These are phyloP conservation scores for Penicillium hordei DNA, from an alignment of 2,329 filamentous ascomycete species.

Conservation along the genomic window DNA sequence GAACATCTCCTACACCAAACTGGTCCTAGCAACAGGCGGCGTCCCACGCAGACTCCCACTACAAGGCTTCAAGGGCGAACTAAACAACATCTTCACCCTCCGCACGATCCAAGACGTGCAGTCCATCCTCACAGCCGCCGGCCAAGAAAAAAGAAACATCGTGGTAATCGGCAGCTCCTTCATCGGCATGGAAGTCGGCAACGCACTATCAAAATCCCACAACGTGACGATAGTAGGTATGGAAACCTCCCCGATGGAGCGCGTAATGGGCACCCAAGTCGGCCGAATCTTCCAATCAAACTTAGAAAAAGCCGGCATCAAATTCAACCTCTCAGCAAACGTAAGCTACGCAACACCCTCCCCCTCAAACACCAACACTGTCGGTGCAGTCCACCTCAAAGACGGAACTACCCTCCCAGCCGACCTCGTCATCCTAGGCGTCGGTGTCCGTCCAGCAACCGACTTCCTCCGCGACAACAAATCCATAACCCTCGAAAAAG, in stretches of 20 bases:
- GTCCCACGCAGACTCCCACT: slow-evolving; percentile 73
- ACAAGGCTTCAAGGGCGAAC: slow-evolving; percentile 73
- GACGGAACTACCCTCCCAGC: slow-evolving; percentile 82
- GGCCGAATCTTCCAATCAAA: slow-evolving; percentile 76
- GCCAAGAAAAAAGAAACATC: slow-evolving; percentile 79
- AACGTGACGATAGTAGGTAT: slow-evolving; percentile 83
- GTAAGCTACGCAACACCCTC: slow-evolving; percentile 83
- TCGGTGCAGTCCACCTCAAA: slow-evolving; percentile 79
- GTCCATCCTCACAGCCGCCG: slow-evolving; percentile 72
- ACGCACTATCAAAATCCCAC: slow-evolving; percentile 75
- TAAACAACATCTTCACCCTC: slow-evolving; percentile 84
- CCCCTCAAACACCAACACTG: slow-evolving; percentile 63
- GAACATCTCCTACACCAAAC: slow-evolving; percentile 76
- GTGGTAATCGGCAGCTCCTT: slow-evolving; percentile 91
- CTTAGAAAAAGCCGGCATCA: slow-evolving; percentile 82
- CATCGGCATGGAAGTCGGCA: slow-evolving; percentile 97
- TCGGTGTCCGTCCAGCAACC: slow-evolving; percentile 84
- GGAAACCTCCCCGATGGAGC: slow-evolving; percentile 80
- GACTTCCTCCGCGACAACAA: slow-evolving; percentile 74
- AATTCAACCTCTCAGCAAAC: slow-evolving; percentile 76
- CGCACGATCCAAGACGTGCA: slow-evolving; percentile 75
- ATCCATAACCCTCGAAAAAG: slow-evolving; percentile 68
- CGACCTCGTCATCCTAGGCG: slow-evolving; percentile 86
- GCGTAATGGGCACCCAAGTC: slow-evolving; percentile 78
- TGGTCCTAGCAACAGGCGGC: slow-evolving; percentile 87